Percentiles rank a stretch among this genome's conserved stretches.
These are phyloP conservation scores for Fusarium continuum DNA, from an alignment of 2,329 filamentous ascomycete genomes.

Conservation along the genomic window DNA sequence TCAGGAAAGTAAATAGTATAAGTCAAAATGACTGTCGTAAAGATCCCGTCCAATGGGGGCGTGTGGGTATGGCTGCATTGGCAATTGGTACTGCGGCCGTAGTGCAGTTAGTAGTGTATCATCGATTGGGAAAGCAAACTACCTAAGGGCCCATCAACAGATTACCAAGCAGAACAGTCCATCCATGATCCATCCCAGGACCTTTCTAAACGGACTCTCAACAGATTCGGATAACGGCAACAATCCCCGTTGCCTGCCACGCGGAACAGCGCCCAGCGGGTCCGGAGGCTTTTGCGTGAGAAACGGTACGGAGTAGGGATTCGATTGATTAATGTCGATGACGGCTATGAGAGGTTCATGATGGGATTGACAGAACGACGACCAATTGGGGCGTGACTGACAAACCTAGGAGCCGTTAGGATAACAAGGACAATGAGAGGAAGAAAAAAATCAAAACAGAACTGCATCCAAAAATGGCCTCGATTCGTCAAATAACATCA, in stretches of 20 bases:
- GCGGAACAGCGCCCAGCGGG: conserved; percentile 18
- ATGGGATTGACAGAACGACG: conserved; percentile 1
- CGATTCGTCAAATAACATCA: conserved; percentile 20
- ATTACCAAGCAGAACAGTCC: conserved; percentile 35
- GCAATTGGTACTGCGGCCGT: conserved; percentile 2
- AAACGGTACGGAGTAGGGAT: conserved; percentile 1
- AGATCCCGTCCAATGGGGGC: conserved; percentile 5
- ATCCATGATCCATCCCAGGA: not conserved
- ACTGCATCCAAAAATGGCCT: not conserved
- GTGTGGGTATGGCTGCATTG: conserved; percentile 24
- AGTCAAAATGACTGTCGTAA: conserved; percentile 25
- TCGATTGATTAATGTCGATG: conserved; percentile 20
- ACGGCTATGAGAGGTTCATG: conserved; percentile 12
- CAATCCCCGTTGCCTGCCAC: conserved; percentile 8
- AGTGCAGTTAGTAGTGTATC: conserved; percentile 5
- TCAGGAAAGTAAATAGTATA: conserved; percentile 9
- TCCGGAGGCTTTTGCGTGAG: not conserved
- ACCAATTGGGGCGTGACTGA: not conserved
- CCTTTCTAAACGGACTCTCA: not conserved
- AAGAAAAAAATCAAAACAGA: not conserved
- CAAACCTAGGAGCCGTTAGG: not conserved
- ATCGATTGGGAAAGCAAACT: conserved; percentile 1
- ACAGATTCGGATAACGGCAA: conserved; percentile 33
- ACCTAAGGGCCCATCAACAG: conserved; percentile 18
- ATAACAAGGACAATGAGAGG: not conserved